Evolutionary conservation across 176 grass and related monocot genomes (phyloP).

Genomic region (Oryza punctata): DNA sequence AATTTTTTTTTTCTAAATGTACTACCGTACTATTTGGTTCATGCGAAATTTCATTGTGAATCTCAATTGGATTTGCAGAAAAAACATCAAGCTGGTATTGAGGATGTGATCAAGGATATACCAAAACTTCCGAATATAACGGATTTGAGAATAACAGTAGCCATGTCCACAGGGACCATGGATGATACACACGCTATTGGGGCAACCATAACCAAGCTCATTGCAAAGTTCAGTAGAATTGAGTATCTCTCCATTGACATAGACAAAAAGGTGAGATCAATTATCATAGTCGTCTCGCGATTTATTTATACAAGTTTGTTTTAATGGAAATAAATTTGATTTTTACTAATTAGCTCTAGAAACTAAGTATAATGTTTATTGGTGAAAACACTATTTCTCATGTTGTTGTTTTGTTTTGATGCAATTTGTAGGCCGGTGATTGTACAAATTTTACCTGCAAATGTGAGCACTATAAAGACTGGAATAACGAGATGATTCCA

Average conservation of each 20-base stretch:
- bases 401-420: background rate
- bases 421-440: background rate
- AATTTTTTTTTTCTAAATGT: background rate
- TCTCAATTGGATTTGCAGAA: background rate
- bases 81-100: background rate
- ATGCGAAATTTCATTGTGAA: background rate
- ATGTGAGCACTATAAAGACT: background rate
- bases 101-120: background rate
- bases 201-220: slow-evolving; percentile 3
- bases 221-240: slow-evolving; percentile 10
- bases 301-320: no score
- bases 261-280: background rate
- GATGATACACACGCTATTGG: background rate
- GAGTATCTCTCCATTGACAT: background rate
- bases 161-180: background rate
- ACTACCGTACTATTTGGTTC: no score
- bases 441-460: background rate
- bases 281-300: background rate
- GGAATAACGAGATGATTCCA: background rate
- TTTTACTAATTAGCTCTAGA: no score
- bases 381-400: background rate
- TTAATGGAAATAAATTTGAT: no score
- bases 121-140: background rate
- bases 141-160: background rate
- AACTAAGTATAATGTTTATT: background rate